phyloP scores from a whole-genome alignment of 495 filamentous ascomycete species.

The Penicillium simplicissimum region DNA sequence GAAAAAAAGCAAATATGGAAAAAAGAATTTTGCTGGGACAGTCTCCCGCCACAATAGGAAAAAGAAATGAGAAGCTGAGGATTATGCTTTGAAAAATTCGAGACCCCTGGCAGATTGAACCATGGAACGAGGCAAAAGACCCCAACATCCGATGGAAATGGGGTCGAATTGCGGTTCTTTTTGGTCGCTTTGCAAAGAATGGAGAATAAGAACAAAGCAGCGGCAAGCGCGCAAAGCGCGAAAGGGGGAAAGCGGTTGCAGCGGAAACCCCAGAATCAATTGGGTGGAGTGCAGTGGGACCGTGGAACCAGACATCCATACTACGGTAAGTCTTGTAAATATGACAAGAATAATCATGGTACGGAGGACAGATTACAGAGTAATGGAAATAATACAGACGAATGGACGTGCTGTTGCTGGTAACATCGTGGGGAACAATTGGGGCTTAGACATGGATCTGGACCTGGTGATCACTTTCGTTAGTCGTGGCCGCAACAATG shows the following conservation, averaged over 20 bases:
- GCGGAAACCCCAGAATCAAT: slow-evolving; percentile 44
- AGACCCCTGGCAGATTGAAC: not conserved
- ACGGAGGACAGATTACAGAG: not conserved
- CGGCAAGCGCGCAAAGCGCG: slow-evolving; percentile 51
- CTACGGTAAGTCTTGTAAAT: no score
- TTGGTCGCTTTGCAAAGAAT: not conserved
- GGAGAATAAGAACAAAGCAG: slow-evolving; percentile 16
- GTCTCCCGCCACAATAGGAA: slow-evolving; percentile 2
- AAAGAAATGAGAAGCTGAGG: slow-evolving; percentile 15
- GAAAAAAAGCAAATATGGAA: slow-evolving; percentile 12
- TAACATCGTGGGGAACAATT: slow-evolving; percentile 3
- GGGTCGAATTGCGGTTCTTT: not conserved
- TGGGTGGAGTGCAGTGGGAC: slow-evolving; percentile 31
- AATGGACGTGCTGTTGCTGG: not conserved
- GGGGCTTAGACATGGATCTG: slow-evolving; percentile 13
- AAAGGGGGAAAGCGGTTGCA: slow-evolving; percentile 38
- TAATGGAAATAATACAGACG: not conserved
- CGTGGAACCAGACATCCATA: slow-evolving; percentile 17
- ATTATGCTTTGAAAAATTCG: not conserved
- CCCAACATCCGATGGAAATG: not conserved
- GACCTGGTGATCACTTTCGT: slow-evolving; percentile 19
- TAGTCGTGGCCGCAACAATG: not conserved
- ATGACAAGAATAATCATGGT: not conserved
- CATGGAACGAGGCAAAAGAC: not conserved
- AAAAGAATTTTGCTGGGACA: slow-evolving; percentile 5